Conservation (phyloP, 805 yeast genomes). For the Teunomyces funiuensis region DNA sequence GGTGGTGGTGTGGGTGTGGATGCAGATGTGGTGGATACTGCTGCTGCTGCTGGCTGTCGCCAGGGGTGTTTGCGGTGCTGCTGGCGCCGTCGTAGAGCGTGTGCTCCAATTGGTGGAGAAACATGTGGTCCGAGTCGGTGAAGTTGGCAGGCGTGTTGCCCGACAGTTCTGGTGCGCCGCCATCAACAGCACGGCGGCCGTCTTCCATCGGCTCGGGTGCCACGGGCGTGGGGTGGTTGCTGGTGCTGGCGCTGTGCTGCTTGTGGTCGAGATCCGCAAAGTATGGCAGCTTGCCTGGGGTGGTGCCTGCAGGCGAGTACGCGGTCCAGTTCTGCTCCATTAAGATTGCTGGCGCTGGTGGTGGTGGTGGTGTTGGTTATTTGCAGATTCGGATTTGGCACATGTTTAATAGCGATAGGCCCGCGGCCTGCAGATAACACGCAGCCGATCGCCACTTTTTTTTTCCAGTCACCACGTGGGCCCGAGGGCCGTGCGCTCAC, state of each 20-base stretch:
- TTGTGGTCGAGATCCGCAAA: constrained; percentile 5
- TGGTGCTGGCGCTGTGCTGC: neutral
- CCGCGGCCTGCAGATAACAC: constrained; percentile 5
- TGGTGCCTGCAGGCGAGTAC: constrained; percentile 8
- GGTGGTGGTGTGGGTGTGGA: constrained; percentile 1
- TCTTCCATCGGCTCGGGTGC: neutral
- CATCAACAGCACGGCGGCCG: neutral
- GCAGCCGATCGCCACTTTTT: neutral
- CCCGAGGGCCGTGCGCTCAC: neutral
- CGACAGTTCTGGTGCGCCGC: constrained; percentile 4
- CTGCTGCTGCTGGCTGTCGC: neutral
- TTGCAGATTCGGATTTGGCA: neutral
- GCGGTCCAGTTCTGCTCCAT: constrained; percentile 10
- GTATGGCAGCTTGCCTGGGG: constrained; percentile 12
- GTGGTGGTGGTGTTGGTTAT: neutral
- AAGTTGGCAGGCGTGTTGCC: constrained; percentile 13
- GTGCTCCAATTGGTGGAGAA: constrained; percentile 30
- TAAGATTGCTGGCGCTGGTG: neutral
- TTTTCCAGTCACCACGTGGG: constrained; percentile 7
- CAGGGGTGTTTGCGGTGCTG: constrained; percentile 10
- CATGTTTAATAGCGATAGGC: neutral
- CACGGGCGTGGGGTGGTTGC: neutral
- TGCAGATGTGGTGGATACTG: constrained; percentile 3
- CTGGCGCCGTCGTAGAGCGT: constrained; percentile 24
- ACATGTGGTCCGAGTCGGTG: constrained; percentile 25